Evolutionary conservation across 306 rosid genomes (phyloP).

Genomic region (Oemleria cerasiformis): DNA sequence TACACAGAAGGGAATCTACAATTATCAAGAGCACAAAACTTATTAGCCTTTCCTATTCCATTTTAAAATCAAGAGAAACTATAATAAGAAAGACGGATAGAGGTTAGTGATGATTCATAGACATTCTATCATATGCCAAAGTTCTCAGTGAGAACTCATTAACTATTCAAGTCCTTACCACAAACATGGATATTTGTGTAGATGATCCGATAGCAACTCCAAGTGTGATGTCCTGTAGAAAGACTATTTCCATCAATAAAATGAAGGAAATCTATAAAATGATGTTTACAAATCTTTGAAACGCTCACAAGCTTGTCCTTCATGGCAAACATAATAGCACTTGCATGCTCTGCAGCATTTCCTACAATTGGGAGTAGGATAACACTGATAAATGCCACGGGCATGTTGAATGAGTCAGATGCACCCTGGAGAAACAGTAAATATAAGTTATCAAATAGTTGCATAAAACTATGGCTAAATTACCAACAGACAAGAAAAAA

Average conservation of each 20-base stretch:
- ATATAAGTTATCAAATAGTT: conserved; percentile 9
- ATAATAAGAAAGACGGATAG: not conserved
- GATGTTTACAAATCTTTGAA: conserved; percentile 17
- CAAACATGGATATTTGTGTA: conserved; percentile 93
- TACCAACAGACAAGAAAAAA: not conserved
- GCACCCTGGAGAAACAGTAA: conserved; percentile 70
- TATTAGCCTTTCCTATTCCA: not conserved
- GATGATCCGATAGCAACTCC: conserved; percentile 98
- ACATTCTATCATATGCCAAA: conserved; percentile 3
- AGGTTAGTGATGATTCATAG: not conserved
- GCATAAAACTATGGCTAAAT: not conserved
- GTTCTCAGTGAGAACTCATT: not conserved
- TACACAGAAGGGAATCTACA: conserved; percentile 86
- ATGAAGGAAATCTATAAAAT: not conserved
- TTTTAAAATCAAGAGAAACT: not conserved
- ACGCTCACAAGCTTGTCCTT: conserved; percentile 92
- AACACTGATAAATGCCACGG: conserved; percentile 87
- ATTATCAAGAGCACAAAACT: conserved; percentile 6
- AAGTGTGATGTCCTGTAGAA: conserved; percentile 70
- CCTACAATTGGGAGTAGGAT: conserved; percentile 88
- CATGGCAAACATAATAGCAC: conserved; percentile 94
- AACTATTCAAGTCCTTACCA: conserved; percentile 50
- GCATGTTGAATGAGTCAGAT: conserved; percentile 67
- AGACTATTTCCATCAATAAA: conserved; percentile 31
- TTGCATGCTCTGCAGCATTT: conserved; percentile 69